Base-by-base conservation (phyloP, 352 stramenopile genomes). In the Halophytophthora polymorphica region DNA sequence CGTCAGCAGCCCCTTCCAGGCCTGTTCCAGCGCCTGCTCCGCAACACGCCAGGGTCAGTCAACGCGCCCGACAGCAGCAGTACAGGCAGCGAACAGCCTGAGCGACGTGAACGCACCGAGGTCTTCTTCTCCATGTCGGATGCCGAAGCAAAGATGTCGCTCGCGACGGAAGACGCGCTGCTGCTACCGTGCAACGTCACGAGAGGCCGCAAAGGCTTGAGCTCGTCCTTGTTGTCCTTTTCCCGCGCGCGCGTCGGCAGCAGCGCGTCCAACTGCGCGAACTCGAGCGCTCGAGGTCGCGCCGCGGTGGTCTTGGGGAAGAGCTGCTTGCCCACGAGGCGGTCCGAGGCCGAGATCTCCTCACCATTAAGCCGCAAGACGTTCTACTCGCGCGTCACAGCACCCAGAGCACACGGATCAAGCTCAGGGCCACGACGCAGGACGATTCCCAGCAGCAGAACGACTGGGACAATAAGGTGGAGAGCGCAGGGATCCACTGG, bases 331-430 rank as follows among this genome's bases (percentile, higher is more conserved):
- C 78, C 81, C 1, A 73, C 19, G 10, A 68, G 61, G 12, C 73
- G 65, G 33, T 88, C 77, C 0, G 45, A 61, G 6, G 61, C 17
- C 1, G 77, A 73, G 49, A 92, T 75, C 36, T 89, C 77, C 39
- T 77, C 57, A 2, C 77, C 73, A 52, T 91, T 91, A 10, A 91
- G 44, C 1, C 73, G 63, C 34, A 73, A 40, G 3, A 79, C 73
- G 34, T 88, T 89, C 76, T 88, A 21, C 15, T 1, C 3, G 2
- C 12, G 17, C 36, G 10, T 23, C 25, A 14, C 5, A 40, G 36
- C n/a, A 45, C 3, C 22, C 19, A 31, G 1, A n/a, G 18, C 14
- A 31, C 25, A 19, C 0, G 38, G n/a, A 19, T 12, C 40, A 34
- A 22, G 2, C 28, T 13, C 5, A 6, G 6, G 13, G 17, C 12